These are phyloP conservation scores for Leccinum colubrinum DNA, from an alignment of 1,284 basidiomycete species.

Conservation along the genomic window DNA sequence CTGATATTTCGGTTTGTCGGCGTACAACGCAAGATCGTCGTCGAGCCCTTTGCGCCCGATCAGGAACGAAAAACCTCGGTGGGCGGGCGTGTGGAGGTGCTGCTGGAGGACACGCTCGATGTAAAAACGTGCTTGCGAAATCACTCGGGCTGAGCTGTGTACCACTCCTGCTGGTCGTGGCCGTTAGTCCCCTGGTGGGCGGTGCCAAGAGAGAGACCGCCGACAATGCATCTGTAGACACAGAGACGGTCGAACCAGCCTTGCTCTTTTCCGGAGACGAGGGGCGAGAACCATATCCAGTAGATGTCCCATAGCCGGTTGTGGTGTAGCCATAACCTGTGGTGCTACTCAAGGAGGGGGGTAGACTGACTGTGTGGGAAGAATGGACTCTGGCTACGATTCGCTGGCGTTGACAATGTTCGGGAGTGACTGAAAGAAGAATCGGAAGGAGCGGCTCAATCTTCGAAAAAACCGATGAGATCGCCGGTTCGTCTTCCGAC, in stretches of 20 bases:
- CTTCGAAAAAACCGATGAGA: constrained; percentile 74
- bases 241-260: constrained; percentile 32
- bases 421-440: constrained; percentile 44
- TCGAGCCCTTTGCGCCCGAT: constrained; percentile 75
- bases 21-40: constrained; percentile 60
- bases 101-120: constrained; percentile 85
- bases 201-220: constrained; percentile 41
- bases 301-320: constrained; percentile 29
- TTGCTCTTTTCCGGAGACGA: constrained; percentile 48
- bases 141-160: no score
- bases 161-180: no score
- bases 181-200: constrained; percentile 22
- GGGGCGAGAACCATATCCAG: constrained; percentile 38
- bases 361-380: constrained; percentile 41
- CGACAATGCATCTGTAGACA: constrained; percentile 30
- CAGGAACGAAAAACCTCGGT: constrained; percentile 80
- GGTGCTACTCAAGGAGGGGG: constrained; percentile 37
- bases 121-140: no score
- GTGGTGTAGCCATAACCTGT: constrained; percentile 30
- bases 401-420: constrained; percentile 51
- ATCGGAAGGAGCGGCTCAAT: constrained; percentile 37
- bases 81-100: constrained; percentile 71
- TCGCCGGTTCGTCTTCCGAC: constrained; percentile 62
- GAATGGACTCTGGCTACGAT: constrained; percentile 53
- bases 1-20: constrained; percentile 72